Percentiles rank a stretch among this genome's conserved stretches.
phyloP scores from a whole-genome alignment of 164 flowering plant species.

The Sedum album region DNA sequence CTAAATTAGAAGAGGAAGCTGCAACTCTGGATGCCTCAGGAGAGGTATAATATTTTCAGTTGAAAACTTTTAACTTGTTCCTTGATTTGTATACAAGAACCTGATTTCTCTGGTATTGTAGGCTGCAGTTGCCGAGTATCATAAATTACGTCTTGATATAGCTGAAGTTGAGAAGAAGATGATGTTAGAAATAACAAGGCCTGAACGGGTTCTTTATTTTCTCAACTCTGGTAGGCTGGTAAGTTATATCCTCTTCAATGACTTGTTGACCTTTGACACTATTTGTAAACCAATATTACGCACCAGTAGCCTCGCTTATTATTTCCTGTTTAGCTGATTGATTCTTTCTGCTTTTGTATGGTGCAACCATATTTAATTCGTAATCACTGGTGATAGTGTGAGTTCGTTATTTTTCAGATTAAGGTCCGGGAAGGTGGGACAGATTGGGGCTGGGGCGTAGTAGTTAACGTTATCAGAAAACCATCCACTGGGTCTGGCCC shows the following conservation, averaged over 20 bases:
- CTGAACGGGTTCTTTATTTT: conserved; percentile 78
- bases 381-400: background rate
- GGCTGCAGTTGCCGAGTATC: conserved; percentile 88
- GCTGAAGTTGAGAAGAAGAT: conserved; percentile 78
- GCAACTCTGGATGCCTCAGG: conserved; percentile 83
- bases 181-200: conserved; percentile 90
- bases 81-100: background rate
- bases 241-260: conserved; percentile 16
- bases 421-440: conserved; percentile 91
- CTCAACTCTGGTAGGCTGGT: conserved; percentile 91
- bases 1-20: conserved; percentile 81
- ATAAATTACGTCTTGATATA: conserved; percentile 67
- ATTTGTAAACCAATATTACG: background rate
- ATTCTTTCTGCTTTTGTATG: background rate
- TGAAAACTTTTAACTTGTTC: background rate
- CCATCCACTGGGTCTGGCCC: conserved; percentile 41
- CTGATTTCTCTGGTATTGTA: conserved; percentile 14
- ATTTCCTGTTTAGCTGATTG: too few species aligned
- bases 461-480: conserved; percentile 80
- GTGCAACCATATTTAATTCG: background rate
- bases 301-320: background rate
- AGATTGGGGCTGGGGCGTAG: conserved; percentile 99
- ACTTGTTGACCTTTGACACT: background rate
- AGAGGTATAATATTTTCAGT: conserved; percentile 40
- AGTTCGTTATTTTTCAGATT: conserved; percentile 46